These are phyloP conservation scores for Chenopodium album DNA, from an alignment of 148 eudicot species.

Conservation along the genomic window DNA sequence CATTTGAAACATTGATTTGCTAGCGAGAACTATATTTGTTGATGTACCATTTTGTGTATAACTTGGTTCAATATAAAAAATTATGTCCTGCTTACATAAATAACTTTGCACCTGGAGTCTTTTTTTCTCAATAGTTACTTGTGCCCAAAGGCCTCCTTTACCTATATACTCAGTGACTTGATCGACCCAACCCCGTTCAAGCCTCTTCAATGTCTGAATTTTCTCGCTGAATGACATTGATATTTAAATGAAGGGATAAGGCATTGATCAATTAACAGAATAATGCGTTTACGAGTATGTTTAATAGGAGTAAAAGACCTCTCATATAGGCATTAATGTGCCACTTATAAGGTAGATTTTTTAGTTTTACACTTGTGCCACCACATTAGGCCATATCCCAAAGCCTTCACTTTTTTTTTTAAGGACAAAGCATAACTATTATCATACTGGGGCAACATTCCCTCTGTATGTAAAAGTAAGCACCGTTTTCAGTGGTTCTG, in stretches of 20 bases:
- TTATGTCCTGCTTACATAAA: not conserved
- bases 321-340: not conserved
- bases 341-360: not conserved
- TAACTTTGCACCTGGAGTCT: not conserved
- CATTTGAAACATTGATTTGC: not conserved
- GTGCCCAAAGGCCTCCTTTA: not conserved
- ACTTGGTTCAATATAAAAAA: slow-evolving; percentile 9
- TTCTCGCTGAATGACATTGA: not conserved
- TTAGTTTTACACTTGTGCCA: not conserved
- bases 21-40: not conserved
- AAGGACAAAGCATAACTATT: no score
- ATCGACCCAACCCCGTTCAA: no score
- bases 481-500: no score
- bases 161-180: no score
- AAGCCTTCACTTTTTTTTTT: not conserved
- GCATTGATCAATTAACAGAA: not conserved
- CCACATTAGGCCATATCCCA: not conserved
- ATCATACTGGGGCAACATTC: no score
- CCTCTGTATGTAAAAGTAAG: no score
- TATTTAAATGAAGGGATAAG: not conserved
- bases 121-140: not conserved
- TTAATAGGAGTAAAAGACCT: no score
- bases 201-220: not conserved
- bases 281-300: no score
- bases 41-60: slow-evolving; percentile 21